A percentile compares a stretch with the other conserved stretches of the same genome.
phyloP scores from a whole-genome alignment of 257 asterid species.

The Leonotis leonurus region DNA sequence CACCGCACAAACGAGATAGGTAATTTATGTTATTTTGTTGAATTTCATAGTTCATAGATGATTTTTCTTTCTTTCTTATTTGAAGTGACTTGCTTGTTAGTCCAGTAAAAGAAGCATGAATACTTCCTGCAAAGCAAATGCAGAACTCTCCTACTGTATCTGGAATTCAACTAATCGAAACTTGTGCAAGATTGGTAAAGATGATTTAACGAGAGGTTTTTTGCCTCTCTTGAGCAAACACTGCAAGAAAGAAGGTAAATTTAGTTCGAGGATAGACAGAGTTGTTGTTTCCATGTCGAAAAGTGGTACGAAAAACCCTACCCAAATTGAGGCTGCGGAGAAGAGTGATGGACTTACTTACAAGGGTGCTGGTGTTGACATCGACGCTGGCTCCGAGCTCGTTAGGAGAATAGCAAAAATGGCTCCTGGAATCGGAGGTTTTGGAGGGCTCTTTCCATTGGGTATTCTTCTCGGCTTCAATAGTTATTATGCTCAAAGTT shows the following conservation, averaged over 20 bases:
- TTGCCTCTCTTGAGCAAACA: conserved; percentile 19
- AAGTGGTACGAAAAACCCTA: conserved; percentile 18
- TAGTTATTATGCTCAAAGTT: background rate
- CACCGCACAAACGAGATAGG: no score
- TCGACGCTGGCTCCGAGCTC: conserved; percentile 94
- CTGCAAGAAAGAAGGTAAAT: conserved; percentile 11
- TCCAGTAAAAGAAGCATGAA: conserved; percentile 21
- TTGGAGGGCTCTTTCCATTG: conserved; percentile 89
- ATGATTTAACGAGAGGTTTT: conserved; percentile 4
- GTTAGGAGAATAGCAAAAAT: conserved; percentile 82
- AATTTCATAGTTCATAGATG: background rate
- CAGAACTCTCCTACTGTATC: conserved; percentile 21
- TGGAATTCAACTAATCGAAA: conserved; percentile 14
- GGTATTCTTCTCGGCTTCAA: conserved; percentile 31
- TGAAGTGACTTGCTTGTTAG: conserved; percentile 10
- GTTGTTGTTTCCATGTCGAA: conserved; percentile 24
- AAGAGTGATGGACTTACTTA: conserved; percentile 52
- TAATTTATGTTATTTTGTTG: background rate
- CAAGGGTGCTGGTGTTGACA: conserved; percentile 94
- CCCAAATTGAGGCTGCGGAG: conserved; percentile 20
- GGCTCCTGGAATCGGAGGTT: conserved; percentile 99
- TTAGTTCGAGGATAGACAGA: conserved; percentile 20
- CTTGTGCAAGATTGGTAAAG: conserved; percentile 6
- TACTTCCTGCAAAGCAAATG: conserved; percentile 25
- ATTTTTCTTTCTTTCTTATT: background rate